These are phyloP conservation scores for Candida smagusa DNA, from an alignment of 1,139 yeast genomes.

Conservation along the genomic window DNA sequence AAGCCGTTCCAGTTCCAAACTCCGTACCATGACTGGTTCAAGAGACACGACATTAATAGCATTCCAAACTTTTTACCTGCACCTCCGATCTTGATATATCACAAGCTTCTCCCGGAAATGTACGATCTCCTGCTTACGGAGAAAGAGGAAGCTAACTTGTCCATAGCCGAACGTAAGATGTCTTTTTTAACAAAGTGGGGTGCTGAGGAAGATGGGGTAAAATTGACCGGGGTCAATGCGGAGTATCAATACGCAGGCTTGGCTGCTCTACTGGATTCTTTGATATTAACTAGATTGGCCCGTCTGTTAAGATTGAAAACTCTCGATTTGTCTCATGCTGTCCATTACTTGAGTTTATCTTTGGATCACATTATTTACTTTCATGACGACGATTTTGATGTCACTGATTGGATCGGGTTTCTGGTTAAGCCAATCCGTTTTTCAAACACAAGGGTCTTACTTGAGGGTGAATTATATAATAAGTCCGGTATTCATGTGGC, in stretches of 20 bases:
- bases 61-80: conserved; percentile 17
- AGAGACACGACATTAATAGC: conserved; percentile 15
- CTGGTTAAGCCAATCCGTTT: conserved; percentile 51
- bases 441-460: conserved; percentile 51
- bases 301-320: conserved; percentile 24
- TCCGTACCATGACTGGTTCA: conserved; percentile 32
- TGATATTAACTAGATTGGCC: conserved; percentile 45
- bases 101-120: conserved; percentile 42
- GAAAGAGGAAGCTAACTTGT: conserved; percentile 21
- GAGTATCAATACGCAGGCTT: conserved; percentile 56
- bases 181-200: conserved; percentile 45
- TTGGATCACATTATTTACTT: conserved; percentile 69
- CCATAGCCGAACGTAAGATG: conserved; percentile 35
- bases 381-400: conserved; percentile 53
- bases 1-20: conserved; percentile 39
- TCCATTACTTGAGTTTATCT: conserved; percentile 47
- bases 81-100: conserved; percentile 20
- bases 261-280: conserved; percentile 61
- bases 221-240: conserved; percentile 8
- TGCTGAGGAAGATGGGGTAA: conserved; percentile 12
- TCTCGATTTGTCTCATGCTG: conserved; percentile 23
- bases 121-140: conserved; percentile 22
- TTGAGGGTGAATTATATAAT: conserved; percentile 59
- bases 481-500: conserved; percentile 56
- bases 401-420: conserved; percentile 53